These are phyloP conservation scores for Pterulicium gracile DNA, from an alignment of 1,284 basidiomycete genomes.

Conservation along the genomic window DNA sequence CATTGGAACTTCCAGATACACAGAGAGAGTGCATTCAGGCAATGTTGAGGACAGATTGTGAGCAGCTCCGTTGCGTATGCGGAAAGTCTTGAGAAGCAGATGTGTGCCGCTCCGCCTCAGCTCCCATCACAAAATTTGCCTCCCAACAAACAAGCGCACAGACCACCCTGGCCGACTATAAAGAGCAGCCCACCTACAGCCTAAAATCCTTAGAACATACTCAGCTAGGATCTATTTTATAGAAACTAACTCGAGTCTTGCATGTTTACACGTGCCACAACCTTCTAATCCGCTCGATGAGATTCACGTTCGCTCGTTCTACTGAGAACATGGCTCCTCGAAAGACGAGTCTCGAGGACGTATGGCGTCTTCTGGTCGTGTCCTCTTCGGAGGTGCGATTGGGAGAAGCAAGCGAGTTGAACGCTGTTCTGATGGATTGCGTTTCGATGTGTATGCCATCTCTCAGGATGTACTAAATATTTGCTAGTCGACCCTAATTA, in stretches of 20 bases:
- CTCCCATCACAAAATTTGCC: too few species aligned
- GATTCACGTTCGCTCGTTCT: constrained; percentile 55
- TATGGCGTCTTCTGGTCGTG: constrained; percentile 36
- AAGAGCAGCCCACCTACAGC: constrained; percentile 15
- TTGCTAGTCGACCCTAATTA: too few species aligned
- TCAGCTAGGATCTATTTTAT: constrained; percentile 81
- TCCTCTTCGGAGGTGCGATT: constrained; percentile 27
- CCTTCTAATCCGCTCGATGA: constrained; percentile 77
- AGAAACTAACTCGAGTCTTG: constrained; percentile 82
- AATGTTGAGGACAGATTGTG: too few species aligned
- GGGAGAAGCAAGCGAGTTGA: constrained; percentile 45
- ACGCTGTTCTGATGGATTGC: constrained; percentile 70
- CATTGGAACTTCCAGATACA: too few species aligned
- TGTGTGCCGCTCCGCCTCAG: too few species aligned
- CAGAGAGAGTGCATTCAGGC: too few species aligned
- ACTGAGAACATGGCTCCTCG: constrained; percentile 60
- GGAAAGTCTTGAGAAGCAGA: too few species aligned
- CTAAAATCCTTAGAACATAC: constrained; percentile 61
- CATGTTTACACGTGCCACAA: constrained; percentile 80
- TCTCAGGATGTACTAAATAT: too few species aligned
- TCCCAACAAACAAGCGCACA: constrained; percentile 17
- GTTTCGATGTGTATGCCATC: constrained; percentile 9
- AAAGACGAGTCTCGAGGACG: constrained; percentile 55
- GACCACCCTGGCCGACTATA: constrained; percentile 28
- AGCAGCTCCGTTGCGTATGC: too few species aligned